Evolutionary conservation across 129 eudicot species (phyloP).

Genomic region (Oenanthe sinensis): DNA sequence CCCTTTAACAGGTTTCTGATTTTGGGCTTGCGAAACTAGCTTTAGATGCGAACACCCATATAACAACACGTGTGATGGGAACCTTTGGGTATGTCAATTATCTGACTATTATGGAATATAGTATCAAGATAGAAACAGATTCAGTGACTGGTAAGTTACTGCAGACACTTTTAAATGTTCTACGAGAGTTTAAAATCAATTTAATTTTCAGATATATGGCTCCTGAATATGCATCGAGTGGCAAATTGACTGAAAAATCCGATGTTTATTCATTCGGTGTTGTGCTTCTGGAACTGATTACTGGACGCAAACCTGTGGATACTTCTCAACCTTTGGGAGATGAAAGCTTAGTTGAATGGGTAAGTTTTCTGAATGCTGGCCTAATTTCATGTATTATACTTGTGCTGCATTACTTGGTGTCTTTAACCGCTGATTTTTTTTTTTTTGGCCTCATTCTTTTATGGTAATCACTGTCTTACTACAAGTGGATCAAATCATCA

Average conservation of each 20-base stretch:
- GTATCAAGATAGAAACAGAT: neutral
- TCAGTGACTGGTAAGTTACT: neutral
- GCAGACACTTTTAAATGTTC: too few species aligned
- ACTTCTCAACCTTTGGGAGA: slow-evolving; percentile 71
- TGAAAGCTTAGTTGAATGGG: slow-evolving; percentile 89
- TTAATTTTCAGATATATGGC: slow-evolving; percentile 73
- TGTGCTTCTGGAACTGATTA: slow-evolving; percentile 81
- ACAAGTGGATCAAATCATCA: neutral
- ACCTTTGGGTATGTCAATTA: slow-evolving; percentile 65
- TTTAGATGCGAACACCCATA: slow-evolving; percentile 65
- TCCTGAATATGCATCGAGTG: slow-evolving; percentile 92
- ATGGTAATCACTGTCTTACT: neutral
- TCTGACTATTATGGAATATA: neutral
- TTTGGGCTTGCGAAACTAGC: slow-evolving; percentile 90
- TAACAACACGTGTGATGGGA: slow-evolving; percentile 94
- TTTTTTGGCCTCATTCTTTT: neutral
- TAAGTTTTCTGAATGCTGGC: slow-evolving; percentile 20
- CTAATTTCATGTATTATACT: neutral
- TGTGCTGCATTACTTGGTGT: neutral
- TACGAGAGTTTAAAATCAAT: neutral
- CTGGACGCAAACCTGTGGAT: slow-evolving; percentile 93
- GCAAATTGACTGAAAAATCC: slow-evolving; percentile 84
- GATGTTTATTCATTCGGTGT: slow-evolving; percentile 87
- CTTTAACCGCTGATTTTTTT: too few species aligned
- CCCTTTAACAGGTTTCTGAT: slow-evolving; percentile 68